These are phyloP conservation scores for Theileria orientalis DNA, from an alignment of 169 alveolate species.

Conservation along the genomic window DNA sequence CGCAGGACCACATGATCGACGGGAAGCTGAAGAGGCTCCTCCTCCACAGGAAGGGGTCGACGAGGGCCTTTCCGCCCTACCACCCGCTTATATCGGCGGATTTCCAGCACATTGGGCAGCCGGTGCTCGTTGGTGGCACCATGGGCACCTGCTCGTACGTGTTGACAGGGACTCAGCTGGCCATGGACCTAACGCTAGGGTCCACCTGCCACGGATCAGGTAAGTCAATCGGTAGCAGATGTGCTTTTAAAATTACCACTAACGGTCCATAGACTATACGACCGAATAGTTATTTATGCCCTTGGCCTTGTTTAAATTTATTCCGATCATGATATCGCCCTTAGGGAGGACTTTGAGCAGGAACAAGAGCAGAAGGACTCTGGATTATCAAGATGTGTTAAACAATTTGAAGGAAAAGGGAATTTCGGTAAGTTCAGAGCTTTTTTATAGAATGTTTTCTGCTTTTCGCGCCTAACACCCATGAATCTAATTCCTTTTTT, in stretches of 20 bases:
- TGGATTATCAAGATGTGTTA: conserved; percentile 75
- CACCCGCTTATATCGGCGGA: conserved; percentile 86
- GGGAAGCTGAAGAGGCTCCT: conserved; percentile 74
- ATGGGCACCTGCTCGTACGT: conserved; percentile 89
- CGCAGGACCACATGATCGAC: conserved; percentile 74
- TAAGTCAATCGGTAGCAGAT: not conserved
- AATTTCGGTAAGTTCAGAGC: conserved; percentile 53
- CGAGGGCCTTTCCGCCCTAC: conserved; percentile 88
- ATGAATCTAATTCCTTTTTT: not conserved
- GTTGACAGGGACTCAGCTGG: conserved; percentile 83
- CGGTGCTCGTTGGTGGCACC: conserved; percentile 88
- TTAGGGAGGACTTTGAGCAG: conserved; percentile 75
- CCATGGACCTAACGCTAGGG: conserved; percentile 83
- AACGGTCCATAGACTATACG: no score
- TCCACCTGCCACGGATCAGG: conserved; percentile 91
- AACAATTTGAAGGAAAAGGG: conserved; percentile 68
- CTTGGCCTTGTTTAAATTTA: no score
- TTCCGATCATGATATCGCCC: not conserved
- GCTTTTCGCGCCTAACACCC: no score
- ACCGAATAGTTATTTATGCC: no score
- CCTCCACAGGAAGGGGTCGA: conserved; percentile 87
- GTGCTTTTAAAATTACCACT: not conserved
- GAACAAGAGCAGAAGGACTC: conserved; percentile 75
- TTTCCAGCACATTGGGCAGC: conserved; percentile 85
- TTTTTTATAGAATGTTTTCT: no score